Base-by-base conservation (phyloP, 352 stramenopile genomes). In the Saprolegnia parasitica region DNA sequence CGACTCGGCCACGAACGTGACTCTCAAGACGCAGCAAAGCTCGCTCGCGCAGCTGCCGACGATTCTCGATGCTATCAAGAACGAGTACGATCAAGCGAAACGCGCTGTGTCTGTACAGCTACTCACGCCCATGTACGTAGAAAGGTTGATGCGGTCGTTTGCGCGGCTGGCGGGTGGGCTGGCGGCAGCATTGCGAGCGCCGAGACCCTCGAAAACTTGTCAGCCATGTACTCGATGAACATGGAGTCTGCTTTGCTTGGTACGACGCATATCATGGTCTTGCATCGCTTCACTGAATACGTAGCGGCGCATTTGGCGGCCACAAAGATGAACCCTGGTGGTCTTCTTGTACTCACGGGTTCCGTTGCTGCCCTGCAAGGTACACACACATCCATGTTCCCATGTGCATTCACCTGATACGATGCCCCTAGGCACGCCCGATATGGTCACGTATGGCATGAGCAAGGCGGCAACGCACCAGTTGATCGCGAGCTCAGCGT, bases 381-480 rank as follows among this genome's bases (percentile, higher is more conserved):
- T 87, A 66, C 29, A 35, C 11, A 4, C 15, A 18, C 35, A 10
- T 64, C 24, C 45, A 10, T 29, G 18, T 8, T 61, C n/a, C n/a
- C n/a, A n/a, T n/a, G n/a, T n/a, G 60, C 21, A 54, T 60, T 67
- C 50, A 21, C 50, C 5, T 68, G 0, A 57, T 9, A 20, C 67
- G 63, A 29, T 57, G n/a, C 5, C 60, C 45, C 1, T 56, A 78
- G 81, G 77, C 5, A 93, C 88, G n/a, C 77, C 86, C 64, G 82
- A 77, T 24, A 96, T 96, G 86, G 77, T 92, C 21, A 88, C 87
- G 46, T 96, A 96, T 72, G 87, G 89, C 47, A 94, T 93, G 46
- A 92, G 71, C 78, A 96, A 96, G 72, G 86, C 81, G 1, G 88
- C 87, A n/a, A 96, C 88, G n/a, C 87, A 96, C 73, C 86, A 96